A percentile compares a stretch with the other conserved stretches of the same genome.
These are phyloP conservation scores for Hydnum rufescens DNA, from an alignment of 768 basidiomycete species.

Conservation along the genomic window DNA sequence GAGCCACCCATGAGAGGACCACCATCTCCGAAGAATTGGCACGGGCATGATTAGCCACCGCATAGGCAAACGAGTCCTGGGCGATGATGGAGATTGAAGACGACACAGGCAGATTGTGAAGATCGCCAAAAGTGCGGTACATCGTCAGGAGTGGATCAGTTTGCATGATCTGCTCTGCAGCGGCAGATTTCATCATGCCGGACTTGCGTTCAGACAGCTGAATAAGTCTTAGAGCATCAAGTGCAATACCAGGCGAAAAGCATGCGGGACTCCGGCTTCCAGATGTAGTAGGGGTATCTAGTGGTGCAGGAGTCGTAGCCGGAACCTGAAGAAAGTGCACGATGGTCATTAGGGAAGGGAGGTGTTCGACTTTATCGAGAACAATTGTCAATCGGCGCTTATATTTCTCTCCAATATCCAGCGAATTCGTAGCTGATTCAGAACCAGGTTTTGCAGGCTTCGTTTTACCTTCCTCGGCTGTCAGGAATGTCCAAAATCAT, in stretches of 20 bases:
- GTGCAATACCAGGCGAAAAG: too few species aligned
- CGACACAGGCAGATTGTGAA: constrained; percentile 32
- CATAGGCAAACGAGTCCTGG: constrained; percentile 46
- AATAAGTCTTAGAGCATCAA: constrained; percentile 71
- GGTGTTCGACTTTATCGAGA: constrained; percentile 23
- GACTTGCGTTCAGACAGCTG: constrained; percentile 54
- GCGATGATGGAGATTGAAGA: constrained; percentile 56
- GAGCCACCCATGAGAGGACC: constrained; percentile 58
- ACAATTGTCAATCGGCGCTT: constrained; percentile 21
- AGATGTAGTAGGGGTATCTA: too few species aligned
- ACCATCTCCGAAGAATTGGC: constrained; percentile 49
- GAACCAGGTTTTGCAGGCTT: too few species aligned
- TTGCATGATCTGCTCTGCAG: constrained; percentile 41
- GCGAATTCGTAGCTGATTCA: too few species aligned
- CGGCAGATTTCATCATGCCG: constrained; percentile 45
- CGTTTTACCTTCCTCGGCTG: too few species aligned
- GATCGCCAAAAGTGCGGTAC: constrained; percentile 55
- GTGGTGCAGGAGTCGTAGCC: too few species aligned
- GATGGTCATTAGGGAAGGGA: constrained; percentile 25
- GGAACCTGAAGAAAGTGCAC: constrained; percentile 21
- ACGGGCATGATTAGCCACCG: constrained; percentile 39
- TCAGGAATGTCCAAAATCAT: too few species aligned
- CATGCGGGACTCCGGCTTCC: too few species aligned
- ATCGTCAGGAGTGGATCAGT: constrained; percentile 55
- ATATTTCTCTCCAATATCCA: too few species aligned